These are phyloP conservation scores for Coix lacrymajobi DNA, from an alignment of 176 grass and related monocot species.

Conservation along the genomic window DNA sequence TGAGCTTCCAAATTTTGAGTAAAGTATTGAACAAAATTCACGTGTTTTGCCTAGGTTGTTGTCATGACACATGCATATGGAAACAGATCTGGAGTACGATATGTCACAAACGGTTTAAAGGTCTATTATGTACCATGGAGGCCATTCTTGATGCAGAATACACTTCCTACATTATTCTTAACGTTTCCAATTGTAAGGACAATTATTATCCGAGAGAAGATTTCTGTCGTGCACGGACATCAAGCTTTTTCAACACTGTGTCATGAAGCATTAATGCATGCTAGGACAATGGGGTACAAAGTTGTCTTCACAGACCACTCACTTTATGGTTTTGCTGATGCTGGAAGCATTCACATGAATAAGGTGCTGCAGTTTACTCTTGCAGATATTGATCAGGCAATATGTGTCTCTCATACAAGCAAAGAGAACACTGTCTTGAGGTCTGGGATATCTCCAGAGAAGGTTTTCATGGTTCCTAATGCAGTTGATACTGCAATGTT, in stretches of 20 bases:
- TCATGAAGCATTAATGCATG: conserved; percentile 89
- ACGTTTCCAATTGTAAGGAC: conserved; percentile 76
- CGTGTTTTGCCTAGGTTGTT: conserved; percentile 55
- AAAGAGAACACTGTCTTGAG: conserved; percentile 95
- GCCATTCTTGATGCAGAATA: conserved; percentile 95
- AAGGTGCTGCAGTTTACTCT: conserved; percentile 97
- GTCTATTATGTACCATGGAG: conserved; percentile 92
- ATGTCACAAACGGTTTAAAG: conserved; percentile 84
- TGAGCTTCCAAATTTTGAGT: background rate
- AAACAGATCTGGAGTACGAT: conserved; percentile 81
- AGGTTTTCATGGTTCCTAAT: conserved; percentile 93
- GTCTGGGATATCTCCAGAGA: conserved; percentile 80
- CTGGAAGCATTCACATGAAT: conserved; percentile 98
- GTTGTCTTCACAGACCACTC: conserved; percentile 95
- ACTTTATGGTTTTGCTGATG: conserved; percentile 90
- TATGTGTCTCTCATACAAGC: conserved; percentile 95
- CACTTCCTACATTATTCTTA: conserved; percentile 77
- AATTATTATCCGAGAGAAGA: conserved; percentile 85
- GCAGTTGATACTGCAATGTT: conserved; percentile 98
- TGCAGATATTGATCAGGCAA: conserved; percentile 90
- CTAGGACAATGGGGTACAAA: conserved; percentile 94
- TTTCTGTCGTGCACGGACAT: conserved; percentile 92
- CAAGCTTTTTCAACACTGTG: conserved; percentile 95
- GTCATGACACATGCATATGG: conserved; percentile 98
- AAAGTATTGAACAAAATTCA: background rate